Conservation (phyloP, 163 green algal genomes). For the Dunaliella salina region DNA sequence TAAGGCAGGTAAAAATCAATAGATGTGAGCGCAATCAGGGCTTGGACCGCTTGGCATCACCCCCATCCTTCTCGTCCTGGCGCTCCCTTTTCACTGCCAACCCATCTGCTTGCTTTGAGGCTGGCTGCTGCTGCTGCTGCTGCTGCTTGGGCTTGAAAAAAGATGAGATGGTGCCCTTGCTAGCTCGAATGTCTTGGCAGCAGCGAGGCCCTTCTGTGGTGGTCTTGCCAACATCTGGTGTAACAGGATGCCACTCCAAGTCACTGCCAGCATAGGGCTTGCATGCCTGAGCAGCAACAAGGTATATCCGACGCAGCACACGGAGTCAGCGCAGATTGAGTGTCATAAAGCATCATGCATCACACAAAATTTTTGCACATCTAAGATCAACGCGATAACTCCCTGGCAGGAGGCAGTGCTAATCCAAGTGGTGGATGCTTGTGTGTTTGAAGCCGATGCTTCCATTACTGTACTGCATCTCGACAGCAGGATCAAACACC, state of each 20-base stretch:
- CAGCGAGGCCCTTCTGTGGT: not conserved
- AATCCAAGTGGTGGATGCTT: too few relatives aligned
- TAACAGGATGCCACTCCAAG: conserved; percentile 64
- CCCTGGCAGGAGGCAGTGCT: too few relatives aligned
- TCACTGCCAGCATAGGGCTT: conserved; percentile 24
- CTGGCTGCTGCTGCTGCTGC: not conserved
- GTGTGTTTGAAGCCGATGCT: too few relatives aligned
- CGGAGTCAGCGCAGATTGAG: too few relatives aligned
- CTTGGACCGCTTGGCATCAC: not conserved
- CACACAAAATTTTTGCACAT: too few relatives aligned
- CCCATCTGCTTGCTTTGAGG: not conserved
- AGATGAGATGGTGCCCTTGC: not conserved
- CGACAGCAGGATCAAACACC: too few relatives aligned
- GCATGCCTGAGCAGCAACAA: conserved; percentile 24
- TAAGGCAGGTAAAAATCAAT: too few relatives aligned
- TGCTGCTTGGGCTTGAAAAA: not conserved
- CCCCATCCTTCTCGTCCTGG: not conserved
- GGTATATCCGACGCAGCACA: too few relatives aligned
- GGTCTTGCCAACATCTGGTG: conserved; percentile 49
- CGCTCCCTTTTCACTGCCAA: not conserved
- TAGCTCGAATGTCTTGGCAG: not conserved
- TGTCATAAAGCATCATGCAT: too few relatives aligned
- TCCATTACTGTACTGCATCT: too few relatives aligned
- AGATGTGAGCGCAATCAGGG: too few relatives aligned
- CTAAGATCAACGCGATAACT: too few relatives aligned